Percentiles rank a stretch among this genome's conserved stretches.
Evolutionary conservation across 2,329 filamentous ascomycete species (phyloP).

Genomic region (Cladophialophora bantiana): DNA sequence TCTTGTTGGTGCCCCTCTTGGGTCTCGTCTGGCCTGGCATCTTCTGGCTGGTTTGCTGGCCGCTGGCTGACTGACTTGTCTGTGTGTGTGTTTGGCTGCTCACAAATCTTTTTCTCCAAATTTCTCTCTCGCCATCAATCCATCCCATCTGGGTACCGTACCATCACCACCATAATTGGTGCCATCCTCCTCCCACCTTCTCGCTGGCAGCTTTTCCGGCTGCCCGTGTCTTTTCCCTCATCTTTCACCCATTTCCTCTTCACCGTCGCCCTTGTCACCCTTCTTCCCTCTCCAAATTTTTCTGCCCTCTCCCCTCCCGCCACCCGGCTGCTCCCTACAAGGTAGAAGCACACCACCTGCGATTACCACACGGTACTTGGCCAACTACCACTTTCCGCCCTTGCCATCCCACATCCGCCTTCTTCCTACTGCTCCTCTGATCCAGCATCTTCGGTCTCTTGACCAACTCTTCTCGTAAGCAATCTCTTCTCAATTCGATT

Average conservation of each 20-base stretch:
- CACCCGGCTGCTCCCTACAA: constrained; percentile 6
- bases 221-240: constrained; percentile 23
- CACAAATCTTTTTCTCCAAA: constrained; percentile 21
- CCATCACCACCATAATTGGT: not conserved
- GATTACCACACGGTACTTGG: constrained; percentile 10
- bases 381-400: constrained; percentile 10
- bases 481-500: constrained; percentile 15
- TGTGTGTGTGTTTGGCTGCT: constrained; percentile 2
- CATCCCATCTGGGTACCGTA: constrained; percentile 5
- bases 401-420: constrained; percentile 25
- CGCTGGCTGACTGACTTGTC: not conserved
- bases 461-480: constrained; percentile 30
- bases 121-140: constrained; percentile 7
- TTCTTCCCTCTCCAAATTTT: constrained; percentile 17
- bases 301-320: constrained; percentile 14
- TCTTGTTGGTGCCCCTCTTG: not conserved
- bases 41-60: constrained; percentile 13
- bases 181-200: not conserved
- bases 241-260: constrained; percentile 24
- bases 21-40: constrained; percentile 10
- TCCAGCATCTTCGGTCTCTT: constrained; percentile 26
- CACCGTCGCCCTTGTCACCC: constrained; percentile 16
- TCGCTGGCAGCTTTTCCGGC: constrained; percentile 6
- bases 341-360: constrained; percentile 10
- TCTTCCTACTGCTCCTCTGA: constrained; percentile 26